Evolutionary conservation across 441 rosid genomes (phyloP), one percentile per base, ranked within the genome.

Genomic region (Erodium moschatum): DNA sequence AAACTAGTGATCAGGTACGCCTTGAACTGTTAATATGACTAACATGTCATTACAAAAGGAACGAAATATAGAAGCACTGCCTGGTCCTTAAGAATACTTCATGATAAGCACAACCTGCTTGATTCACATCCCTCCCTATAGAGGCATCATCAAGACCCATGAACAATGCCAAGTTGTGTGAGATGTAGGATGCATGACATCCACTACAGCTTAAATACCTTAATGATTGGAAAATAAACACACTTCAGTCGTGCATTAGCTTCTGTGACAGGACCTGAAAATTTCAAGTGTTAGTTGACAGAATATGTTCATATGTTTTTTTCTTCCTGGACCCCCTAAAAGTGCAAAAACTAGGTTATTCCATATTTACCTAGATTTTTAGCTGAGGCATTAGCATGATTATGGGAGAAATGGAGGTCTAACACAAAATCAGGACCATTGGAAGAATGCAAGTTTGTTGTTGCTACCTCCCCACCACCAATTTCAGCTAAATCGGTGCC

Each of bases 191-290:
- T 3, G 35, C 65, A 10, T 61, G 15, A 27, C 33, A 61, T 24
- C 38, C 27, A 24, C 15, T 48, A 48, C 19, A n/a, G n/a, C 56
- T 48, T 48, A 48, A 71, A 42, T 80, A 89, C 96, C 88, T 81
- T 80, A 20, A 64, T 29, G 66, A 86, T 69, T 16, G 96, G 97
- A 75, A 83, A 85, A 81, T 91, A 91, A 74, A 79, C 81, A 78
- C 83, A 87, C 80, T 78, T 86, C 29, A 89, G 83, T 60, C 90
- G 82, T 44, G 93, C 96, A 76, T 89, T 87, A 48, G 95, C 95
- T 74, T 73, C 78, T 60, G 74, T 31, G 68, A 67, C 65, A 40
- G 72, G 66, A 78, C 86, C 83, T 83, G 75, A 71, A 42, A 74
- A 48, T 69, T 44, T 24, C 67, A 68, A 69, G 15, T 44, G 29